Conservation (phyloP, 1,284 basidiomycete species). For the Cutaneotrichosporon sp. region DNA sequence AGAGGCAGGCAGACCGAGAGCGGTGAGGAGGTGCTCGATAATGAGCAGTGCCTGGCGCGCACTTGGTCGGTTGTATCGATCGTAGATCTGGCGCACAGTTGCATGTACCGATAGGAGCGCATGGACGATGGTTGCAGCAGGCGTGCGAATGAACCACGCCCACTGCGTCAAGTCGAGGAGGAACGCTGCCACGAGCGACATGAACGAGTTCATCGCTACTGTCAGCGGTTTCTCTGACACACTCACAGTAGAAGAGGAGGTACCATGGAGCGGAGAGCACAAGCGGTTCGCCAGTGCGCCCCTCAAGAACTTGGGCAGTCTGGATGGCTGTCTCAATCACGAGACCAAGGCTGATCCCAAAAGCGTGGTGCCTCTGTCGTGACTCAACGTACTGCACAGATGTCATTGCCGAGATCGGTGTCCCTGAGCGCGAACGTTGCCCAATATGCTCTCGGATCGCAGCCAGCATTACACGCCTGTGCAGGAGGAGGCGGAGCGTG, state of each 20-base stretch:
- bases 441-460: constrained; percentile 19
- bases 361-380: constrained; percentile 16
- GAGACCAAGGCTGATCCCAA: constrained; percentile 21
- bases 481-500: constrained; percentile 26
- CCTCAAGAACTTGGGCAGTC: constrained; percentile 20
- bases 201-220: constrained; percentile 29
- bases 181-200: constrained; percentile 26
- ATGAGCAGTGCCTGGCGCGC: constrained; percentile 16
- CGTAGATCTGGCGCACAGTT: constrained; percentile 11
- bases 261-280: constrained; percentile 25
- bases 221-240: neutral
- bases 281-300: neutral
- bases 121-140: constrained; percentile 11
- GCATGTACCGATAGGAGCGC: constrained; percentile 11
- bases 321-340: constrained; percentile 25
- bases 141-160: constrained; percentile 18
- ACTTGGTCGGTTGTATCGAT: constrained; percentile 15
- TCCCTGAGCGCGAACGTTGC: constrained; percentile 4
- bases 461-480: constrained; percentile 25
- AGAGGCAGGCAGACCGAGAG: constrained; percentile 11
- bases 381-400: constrained; percentile 17
- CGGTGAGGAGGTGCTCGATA: constrained; percentile 16
- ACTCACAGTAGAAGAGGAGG: constrained; percentile 29
- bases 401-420: neutral
- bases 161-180: constrained; percentile 25